These are phyloP conservation scores for Phytophthora aleatoria DNA, from an alignment of 352 stramenopile species.

Conservation along the genomic window DNA sequence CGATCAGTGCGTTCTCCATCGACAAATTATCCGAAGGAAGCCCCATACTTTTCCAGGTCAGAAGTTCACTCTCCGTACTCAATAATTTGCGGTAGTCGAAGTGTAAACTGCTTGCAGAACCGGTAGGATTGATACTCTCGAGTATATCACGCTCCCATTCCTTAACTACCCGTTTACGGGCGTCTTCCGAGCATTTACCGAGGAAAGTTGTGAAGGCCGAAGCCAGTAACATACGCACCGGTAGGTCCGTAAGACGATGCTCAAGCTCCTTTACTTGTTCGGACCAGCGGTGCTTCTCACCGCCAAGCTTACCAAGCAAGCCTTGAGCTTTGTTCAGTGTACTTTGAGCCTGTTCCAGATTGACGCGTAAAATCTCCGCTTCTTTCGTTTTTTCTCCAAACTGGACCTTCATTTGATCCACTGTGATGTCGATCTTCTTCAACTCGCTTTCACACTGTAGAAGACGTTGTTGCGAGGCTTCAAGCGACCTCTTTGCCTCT, in stretches of 20 bases:
- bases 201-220: constrained; percentile 94
- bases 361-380: constrained; percentile 89
- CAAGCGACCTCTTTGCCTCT: constrained; percentile 87
- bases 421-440: constrained; percentile 88
- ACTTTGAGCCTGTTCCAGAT: constrained; percentile 87
- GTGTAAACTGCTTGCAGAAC: constrained; percentile 28
- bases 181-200: constrained; percentile 91
- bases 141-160: constrained; percentile 82
- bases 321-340: constrained; percentile 93
- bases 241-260: constrained; percentile 76
- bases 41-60: constrained; percentile 94
- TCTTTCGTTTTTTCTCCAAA: constrained; percentile 94
- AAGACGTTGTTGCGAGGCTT: constrained; percentile 88
- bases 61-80: constrained; percentile 91
- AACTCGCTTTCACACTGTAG: constrained; percentile 92
- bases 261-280: constrained; percentile 90
- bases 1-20: constrained; percentile 94
- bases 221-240: constrained; percentile 90
- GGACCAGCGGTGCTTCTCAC: constrained; percentile 93
- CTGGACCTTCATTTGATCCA: constrained; percentile 91
- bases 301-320: constrained; percentile 89
- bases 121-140: constrained; percentile 34
- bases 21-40: constrained; percentile 93
- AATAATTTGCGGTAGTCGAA: constrained; percentile 91
- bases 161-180: constrained; percentile 72